These are phyloP conservation scores for Onygena corvina DNA, from an alignment of 2,329 filamentous ascomycete genomes.

Conservation along the genomic window DNA sequence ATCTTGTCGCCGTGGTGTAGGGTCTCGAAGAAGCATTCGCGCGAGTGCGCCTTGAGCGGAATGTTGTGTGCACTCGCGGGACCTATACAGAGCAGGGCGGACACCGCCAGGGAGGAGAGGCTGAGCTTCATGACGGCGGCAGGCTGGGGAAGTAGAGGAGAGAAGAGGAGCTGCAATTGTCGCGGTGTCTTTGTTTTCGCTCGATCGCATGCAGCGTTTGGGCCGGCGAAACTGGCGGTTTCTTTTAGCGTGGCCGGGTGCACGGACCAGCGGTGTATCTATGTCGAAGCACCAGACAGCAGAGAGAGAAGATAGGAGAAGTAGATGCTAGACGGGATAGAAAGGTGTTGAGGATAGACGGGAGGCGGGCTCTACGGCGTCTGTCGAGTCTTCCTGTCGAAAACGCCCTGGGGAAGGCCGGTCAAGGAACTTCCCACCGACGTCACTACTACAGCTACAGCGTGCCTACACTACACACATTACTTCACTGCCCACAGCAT, in stretches of 20 bases:
- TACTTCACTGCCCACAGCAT: background rate
- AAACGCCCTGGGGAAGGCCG: too few relatives aligned
- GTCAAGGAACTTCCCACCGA: background rate
- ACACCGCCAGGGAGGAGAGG: slow-evolving; percentile 33
- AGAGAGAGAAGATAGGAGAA: background rate
- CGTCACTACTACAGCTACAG: background rate
- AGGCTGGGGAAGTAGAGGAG: background rate
- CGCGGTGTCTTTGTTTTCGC: background rate
- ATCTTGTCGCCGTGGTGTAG: slow-evolving; percentile 93
- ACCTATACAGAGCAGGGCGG: slow-evolving; percentile 46
- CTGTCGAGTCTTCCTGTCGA: too few relatives aligned
- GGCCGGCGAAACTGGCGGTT: background rate
- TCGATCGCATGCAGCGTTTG: background rate
- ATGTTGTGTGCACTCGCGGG: slow-evolving; percentile 80
- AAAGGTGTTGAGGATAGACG: too few relatives aligned
- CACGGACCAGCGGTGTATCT: background rate
- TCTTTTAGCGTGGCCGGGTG: background rate
- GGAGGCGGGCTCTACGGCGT: too few relatives aligned
- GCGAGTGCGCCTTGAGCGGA: slow-evolving; percentile 78
- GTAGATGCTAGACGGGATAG: too few relatives aligned
- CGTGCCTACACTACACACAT: too few relatives aligned
- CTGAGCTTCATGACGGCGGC: slow-evolving; percentile 33
- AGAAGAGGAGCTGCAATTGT: background rate
- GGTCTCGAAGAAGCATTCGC: slow-evolving; percentile 94
- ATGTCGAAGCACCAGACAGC: background rate